Evolutionary conservation across 2,329 filamentous ascomycete species (phyloP).

Genomic region (Pseudocercospora eumusae): DNA sequence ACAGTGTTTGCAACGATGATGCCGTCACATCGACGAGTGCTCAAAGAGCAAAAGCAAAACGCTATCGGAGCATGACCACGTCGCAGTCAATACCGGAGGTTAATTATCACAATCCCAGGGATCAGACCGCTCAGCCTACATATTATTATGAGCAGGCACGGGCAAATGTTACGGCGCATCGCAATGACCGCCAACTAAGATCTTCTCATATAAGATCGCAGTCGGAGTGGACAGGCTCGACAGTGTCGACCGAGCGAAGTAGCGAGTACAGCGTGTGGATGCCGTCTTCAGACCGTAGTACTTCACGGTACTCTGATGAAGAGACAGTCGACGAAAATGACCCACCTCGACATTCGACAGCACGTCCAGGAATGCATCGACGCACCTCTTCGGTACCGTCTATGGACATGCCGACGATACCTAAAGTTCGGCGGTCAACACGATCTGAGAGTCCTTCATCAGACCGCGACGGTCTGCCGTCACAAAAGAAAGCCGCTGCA

Average conservation of each 20-base stretch:
- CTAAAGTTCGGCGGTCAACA: slow-evolving; percentile 47
- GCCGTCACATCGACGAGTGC: slow-evolving; percentile 16
- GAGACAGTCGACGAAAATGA: slow-evolving; percentile 34
- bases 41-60: slow-evolving; percentile 30
- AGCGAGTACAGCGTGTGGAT: slow-evolving; percentile 53
- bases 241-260: slow-evolving; percentile 39
- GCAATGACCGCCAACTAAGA: slow-evolving; percentile 25
- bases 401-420: slow-evolving; percentile 49
- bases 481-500: slow-evolving; percentile 25
- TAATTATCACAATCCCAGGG: slow-evolving; percentile 19
- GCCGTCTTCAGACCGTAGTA: slow-evolving; percentile 36
- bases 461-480: slow-evolving; percentile 26
- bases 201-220: slow-evolving; percentile 29
- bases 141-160: slow-evolving; percentile 31
- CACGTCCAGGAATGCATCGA: slow-evolving; percentile 44
- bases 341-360: slow-evolving; percentile 15
- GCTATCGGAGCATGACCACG: slow-evolving; percentile 29
- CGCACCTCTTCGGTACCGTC: slow-evolving; percentile 53
- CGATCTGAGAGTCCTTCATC: slow-evolving; percentile 40
- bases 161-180: slow-evolving; percentile 15
- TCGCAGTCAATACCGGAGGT: slow-evolving; percentile 19
- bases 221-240: slow-evolving; percentile 36
- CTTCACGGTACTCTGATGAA: slow-evolving; percentile 34
- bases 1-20: slow-evolving; percentile 32
- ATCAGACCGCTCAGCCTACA: slow-evolving; percentile 27